phyloP scores from a whole-genome alignment of 1,284 basidiomycete genomes.

The Volvariella surrecta region DNA sequence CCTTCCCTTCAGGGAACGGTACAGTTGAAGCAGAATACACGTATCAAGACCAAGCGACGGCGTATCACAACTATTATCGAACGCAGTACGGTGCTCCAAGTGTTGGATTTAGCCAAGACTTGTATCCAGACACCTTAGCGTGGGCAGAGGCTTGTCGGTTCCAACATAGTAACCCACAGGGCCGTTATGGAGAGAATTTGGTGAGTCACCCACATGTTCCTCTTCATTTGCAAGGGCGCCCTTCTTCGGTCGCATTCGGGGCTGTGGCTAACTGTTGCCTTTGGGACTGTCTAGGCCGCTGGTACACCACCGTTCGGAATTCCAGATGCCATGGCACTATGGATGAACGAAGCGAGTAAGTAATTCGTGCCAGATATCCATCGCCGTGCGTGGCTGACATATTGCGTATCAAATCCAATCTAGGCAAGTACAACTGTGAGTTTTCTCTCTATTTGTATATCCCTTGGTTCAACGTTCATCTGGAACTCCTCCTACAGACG shows the following conservation, averaged over 20 bases:
- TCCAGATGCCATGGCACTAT: background rate
- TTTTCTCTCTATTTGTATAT: no score
- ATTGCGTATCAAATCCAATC: no score
- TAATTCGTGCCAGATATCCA: background rate
- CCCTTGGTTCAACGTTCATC: background rate
- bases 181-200: slow-evolving; percentile 1
- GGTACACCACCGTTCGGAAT: background rate
- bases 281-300: background rate
- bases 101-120: background rate
- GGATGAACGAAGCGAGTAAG: slow-evolving; percentile 1
- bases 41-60: background rate
- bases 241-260: no score
- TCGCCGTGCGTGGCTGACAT: no score
- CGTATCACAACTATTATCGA: background rate
- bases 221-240: background rate
- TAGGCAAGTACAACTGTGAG: no score
- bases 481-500: slow-evolving; percentile 4
- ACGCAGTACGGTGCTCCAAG: background rate
- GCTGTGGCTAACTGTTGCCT: no score
- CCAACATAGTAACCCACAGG: slow-evolving; percentile 1
- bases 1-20: no score
- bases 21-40: no score
- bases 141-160: background rate
- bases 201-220: background rate
- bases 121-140: background rate